Percentiles rank a stretch among this genome's conserved stretches.
Evolutionary conservation across 352 stramenopile species (phyloP).

Genomic region (Phytopythium cucurbitacearum): DNA sequence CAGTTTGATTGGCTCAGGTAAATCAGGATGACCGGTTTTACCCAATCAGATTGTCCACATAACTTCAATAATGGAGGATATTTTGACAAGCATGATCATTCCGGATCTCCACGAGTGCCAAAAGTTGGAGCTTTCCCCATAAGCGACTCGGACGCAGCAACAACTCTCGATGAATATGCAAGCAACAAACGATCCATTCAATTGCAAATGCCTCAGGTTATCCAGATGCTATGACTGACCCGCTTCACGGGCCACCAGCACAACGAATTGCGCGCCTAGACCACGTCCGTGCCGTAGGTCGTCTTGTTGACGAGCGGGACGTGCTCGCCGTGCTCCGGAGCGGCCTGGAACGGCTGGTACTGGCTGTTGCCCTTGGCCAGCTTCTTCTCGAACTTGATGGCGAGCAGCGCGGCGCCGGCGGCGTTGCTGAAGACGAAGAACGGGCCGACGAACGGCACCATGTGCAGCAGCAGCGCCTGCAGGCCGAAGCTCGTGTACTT

Average conservation of each 20-base stretch:
- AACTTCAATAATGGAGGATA: too few relatives aligned
- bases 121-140: too few relatives aligned
- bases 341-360: slow-evolving; percentile 6
- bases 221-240: too few relatives aligned
- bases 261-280: not conserved
- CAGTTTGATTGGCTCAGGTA: too few relatives aligned
- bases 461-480: slow-evolving; percentile 48
- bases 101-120: too few relatives aligned
- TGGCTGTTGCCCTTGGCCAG: slow-evolving; percentile 16
- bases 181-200: too few relatives aligned
- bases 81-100: too few relatives aligned
- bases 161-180: too few relatives aligned
- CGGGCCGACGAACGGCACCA: slow-evolving; percentile 46
- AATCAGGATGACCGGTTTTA: too few relatives aligned
- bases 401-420: slow-evolving; percentile 47
- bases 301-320: slow-evolving; percentile 4
- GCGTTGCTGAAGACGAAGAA: slow-evolving; percentile 67
- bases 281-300: slow-evolving; percentile 2
- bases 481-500: slow-evolving; percentile 54
- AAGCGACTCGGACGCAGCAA: too few relatives aligned
- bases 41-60: too few relatives aligned
- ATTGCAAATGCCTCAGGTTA: not conserved
- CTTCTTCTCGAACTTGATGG: slow-evolving; percentile 51
- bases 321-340: slow-evolving; percentile 5
- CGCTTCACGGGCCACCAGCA: too few relatives aligned